Evolutionary conservation across 2,329 filamentous ascomycete species (phyloP).

Genomic region (Mycocentrospora acerina): DNA sequence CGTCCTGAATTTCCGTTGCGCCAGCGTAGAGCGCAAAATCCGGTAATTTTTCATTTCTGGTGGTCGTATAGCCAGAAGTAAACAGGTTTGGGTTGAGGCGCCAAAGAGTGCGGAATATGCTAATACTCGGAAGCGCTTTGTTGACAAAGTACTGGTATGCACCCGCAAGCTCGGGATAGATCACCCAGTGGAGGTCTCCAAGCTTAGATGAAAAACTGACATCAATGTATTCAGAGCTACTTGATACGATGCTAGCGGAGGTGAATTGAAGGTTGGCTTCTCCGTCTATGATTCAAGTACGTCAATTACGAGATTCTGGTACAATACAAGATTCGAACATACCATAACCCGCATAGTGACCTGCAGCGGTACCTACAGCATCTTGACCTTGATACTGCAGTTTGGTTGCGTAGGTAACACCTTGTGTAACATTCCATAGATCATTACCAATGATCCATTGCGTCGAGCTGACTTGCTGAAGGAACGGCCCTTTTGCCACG

Average conservation of each 20-base stretch:
- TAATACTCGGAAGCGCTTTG: slow-evolving; percentile 45
- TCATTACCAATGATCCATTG: slow-evolving; percentile 37
- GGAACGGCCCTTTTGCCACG: slow-evolving; percentile 17
- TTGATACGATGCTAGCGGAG: slow-evolving; percentile 38
- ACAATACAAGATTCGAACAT: neutral
- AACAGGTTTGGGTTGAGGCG: slow-evolving; percentile 50
- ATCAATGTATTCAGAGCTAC: slow-evolving; percentile 44
- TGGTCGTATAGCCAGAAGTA: slow-evolving; percentile 45
- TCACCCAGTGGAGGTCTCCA: slow-evolving; percentile 53
- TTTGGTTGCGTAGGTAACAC: slow-evolving; percentile 33
- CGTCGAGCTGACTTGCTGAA: slow-evolving; percentile 16
- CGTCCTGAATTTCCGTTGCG: slow-evolving; percentile 50
- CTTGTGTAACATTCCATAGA: slow-evolving; percentile 39
- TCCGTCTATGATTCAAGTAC: slow-evolving; percentile 24
- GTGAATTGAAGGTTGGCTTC: slow-evolving; percentile 47
- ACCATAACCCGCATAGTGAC: slow-evolving; percentile 44
- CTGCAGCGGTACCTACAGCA: slow-evolving; percentile 35
- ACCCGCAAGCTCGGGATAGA: slow-evolving; percentile 47
- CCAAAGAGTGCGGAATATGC: slow-evolving; percentile 51
- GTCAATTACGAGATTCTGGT: neutral
- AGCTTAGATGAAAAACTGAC: slow-evolving; percentile 46
- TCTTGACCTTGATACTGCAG: slow-evolving; percentile 39
- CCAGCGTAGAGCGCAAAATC: slow-evolving; percentile 43
- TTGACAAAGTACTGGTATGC: slow-evolving; percentile 56
- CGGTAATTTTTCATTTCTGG: slow-evolving; percentile 47